phyloP scores from a whole-genome alignment of 1,139 yeast species.

The Geotrichum cucujoidarum region DNA sequence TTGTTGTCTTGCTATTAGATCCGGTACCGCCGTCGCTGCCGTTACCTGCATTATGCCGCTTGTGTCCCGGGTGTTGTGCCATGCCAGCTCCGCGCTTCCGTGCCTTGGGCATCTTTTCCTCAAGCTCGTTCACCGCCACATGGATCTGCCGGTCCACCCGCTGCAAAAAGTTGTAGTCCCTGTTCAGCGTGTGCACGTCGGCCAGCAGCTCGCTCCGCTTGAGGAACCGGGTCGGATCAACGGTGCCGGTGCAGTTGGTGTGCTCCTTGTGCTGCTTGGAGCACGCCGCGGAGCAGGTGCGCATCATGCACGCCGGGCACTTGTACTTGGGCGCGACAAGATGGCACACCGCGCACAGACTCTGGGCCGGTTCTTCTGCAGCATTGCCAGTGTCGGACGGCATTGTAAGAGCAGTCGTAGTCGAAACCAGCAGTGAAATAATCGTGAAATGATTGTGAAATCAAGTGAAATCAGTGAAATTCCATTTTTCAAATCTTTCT shows the following conservation, averaged over 20 bases:
- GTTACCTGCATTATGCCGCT: conserved; percentile 5
- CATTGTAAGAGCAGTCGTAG: no score
- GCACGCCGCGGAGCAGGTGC: conserved; percentile 69
- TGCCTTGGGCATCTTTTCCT: conserved; percentile 14
- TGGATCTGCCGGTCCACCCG: conserved; percentile 55
- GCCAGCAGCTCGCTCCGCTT: conserved; percentile 42
- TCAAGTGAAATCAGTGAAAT: no score
- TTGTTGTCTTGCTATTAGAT: conserved; percentile 14
- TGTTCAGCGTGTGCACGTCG: conserved; percentile 48
- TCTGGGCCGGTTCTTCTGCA: conserved; percentile 8
- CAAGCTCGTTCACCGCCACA: conserved; percentile 23
- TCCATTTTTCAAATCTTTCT: no score
- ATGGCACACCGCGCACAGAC: conserved; percentile 23
- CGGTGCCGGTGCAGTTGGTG: conserved; percentile 60
- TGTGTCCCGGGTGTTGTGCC: conserved; percentile 6
- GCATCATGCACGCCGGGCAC: conserved; percentile 75
- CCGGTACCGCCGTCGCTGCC: no score
- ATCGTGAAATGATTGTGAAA: no score
- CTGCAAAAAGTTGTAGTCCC: conserved; percentile 78
- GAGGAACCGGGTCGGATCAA: conserved; percentile 59
- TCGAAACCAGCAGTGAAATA: no score
- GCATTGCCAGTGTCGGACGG: not conserved
- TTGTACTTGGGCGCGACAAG: conserved; percentile 49
- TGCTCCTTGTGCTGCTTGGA: conserved; percentile 63
- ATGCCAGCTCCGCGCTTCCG: conserved; percentile 13